Conservation (phyloP, 2,329 filamentous ascomycete genomes). For the Pseudogymnoascus sp. region DNA sequence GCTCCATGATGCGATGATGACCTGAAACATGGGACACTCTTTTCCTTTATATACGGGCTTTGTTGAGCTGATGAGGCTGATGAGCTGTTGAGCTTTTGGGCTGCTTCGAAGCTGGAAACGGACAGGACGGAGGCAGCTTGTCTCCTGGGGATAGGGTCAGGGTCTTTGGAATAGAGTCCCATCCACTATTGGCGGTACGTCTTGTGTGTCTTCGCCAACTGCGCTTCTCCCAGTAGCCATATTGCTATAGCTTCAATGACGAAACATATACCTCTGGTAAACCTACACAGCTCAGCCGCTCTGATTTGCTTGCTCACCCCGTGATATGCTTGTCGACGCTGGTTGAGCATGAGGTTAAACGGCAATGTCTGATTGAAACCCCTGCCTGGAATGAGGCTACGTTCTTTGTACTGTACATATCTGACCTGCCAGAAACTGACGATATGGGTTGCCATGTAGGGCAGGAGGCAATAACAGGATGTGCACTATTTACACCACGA, state of each 20-base stretch:
- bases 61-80: too few relatives aligned
- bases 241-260: conserved; percentile 11
- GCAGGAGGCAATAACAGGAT: neutral
- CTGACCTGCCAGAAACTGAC: neutral
- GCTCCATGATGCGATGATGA: conserved; percentile 61
- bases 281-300: conserved; percentile 41
- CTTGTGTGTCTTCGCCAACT: neutral
- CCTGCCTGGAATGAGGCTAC: neutral
- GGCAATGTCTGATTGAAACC: conserved; percentile 38
- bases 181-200: neutral
- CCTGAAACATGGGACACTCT: conserved; percentile 53
- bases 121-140: neutral
- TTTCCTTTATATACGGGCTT: conserved; percentile 3
- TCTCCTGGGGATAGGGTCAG: conserved; percentile 14
- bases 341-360: conserved; percentile 42
- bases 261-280: conserved; percentile 39
- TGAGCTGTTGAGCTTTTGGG: neutral
- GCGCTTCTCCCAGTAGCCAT: conserved; percentile 21
- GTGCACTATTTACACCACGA: too few relatives aligned
- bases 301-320: conserved; percentile 23
- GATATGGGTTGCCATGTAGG: conserved; percentile 1
- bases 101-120: conserved; percentile 13
- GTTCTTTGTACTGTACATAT: neutral
- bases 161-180: conserved; percentile 14
- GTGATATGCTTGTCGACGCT: conserved; percentile 24